These are phyloP conservation scores for Neofusicoccum sp. DNA, from an alignment of 2,329 filamentous ascomycete species.

Conservation along the genomic window DNA sequence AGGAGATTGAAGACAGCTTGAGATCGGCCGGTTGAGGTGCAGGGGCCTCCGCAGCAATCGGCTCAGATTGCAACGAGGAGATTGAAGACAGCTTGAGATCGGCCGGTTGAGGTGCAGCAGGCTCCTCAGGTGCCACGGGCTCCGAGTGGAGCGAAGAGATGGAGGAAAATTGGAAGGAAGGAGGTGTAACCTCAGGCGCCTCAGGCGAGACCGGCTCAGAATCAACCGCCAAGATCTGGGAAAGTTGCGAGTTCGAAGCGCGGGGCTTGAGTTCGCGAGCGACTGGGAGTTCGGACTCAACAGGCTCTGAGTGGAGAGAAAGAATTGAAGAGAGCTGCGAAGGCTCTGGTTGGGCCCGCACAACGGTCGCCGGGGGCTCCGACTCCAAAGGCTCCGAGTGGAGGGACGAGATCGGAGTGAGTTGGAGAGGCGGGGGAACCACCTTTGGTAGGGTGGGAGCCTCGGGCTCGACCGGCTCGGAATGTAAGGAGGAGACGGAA, in stretches of 20 bases:
- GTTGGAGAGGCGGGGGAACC: constrained; percentile 33
- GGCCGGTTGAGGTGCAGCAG: constrained; percentile 5
- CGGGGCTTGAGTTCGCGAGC: constrained; percentile 3
- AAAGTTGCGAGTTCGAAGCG: constrained; percentile 7
- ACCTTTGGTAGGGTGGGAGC: neutral
- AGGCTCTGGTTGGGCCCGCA: neutral
- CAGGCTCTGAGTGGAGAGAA: constrained; percentile 18
- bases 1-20: constrained; percentile 26
- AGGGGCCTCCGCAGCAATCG: constrained; percentile 20
- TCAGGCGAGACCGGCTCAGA: constrained; percentile 25
- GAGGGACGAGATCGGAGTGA: constrained; percentile 52
- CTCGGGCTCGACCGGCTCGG: constrained; percentile 28
- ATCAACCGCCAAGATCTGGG: constrained; percentile 1
- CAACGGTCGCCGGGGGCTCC: constrained; percentile 17
- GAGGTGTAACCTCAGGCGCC: neutral
- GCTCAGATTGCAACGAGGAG: constrained; percentile 27
- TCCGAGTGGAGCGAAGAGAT: constrained; percentile 18
- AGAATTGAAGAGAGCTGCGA: constrained; percentile 12
- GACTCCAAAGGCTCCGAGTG: constrained; percentile 41
- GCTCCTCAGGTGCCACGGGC: constrained; percentile 9
- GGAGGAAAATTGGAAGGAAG: constrained; percentile 7
- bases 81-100: constrained; percentile 22
- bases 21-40: constrained; percentile 13
- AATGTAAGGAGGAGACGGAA: constrained; percentile 27
- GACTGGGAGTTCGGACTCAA: constrained; percentile 5